Evolutionary conservation across 2,329 filamentous ascomycete species (phyloP).

Genomic region (Ascochyta pisi): DNA sequence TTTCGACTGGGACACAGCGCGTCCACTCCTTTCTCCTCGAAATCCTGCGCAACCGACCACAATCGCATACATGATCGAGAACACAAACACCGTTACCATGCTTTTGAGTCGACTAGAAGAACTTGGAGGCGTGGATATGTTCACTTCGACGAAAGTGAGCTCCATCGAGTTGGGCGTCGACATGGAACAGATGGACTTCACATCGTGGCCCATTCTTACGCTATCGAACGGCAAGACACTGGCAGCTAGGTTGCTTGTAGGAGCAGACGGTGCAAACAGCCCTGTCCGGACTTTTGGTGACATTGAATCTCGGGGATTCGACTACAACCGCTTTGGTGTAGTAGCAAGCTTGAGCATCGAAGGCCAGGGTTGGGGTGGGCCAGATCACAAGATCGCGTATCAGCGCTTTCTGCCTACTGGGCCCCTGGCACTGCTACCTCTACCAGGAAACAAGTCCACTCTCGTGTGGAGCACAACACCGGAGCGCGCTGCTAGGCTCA

Average conservation of each 20-base stretch:
- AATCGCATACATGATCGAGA: conserved; percentile 97
- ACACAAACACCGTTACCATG: conserved; percentile 82
- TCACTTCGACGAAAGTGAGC: conserved; percentile 79
- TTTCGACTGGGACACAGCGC: conserved; percentile 74
- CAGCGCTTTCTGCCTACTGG: conserved; percentile 94
- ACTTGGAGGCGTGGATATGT: conserved; percentile 70
- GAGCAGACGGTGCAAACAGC: conserved; percentile 93
- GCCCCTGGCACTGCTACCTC: conserved; percentile 86
- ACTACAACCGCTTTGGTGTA: conserved; percentile 88
- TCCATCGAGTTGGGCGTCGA: conserved; percentile 77
- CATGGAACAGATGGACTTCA: conserved; percentile 73
- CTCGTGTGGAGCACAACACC: conserved; percentile 96
- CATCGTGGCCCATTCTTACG: conserved; percentile 85
- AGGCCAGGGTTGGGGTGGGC: conserved; percentile 50
- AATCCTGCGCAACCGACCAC: conserved; percentile 58
- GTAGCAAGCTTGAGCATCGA: conserved; percentile 86
- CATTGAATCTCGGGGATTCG: conserved; percentile 88
- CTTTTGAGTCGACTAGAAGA: conserved; percentile 75
- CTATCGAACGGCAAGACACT: conserved; percentile 72
- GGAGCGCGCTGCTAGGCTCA: conserved; percentile 77
- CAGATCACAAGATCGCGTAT: conserved; percentile 75
- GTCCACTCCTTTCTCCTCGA: conserved; percentile 47
- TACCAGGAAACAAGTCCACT: conserved; percentile 82
- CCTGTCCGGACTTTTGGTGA: conserved; percentile 89
- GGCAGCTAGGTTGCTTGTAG: conserved; percentile 83